These are phyloP conservation scores for Amanita muscaria DNA, from an alignment of 768 basidiomycete species.

Conservation along the genomic window DNA sequence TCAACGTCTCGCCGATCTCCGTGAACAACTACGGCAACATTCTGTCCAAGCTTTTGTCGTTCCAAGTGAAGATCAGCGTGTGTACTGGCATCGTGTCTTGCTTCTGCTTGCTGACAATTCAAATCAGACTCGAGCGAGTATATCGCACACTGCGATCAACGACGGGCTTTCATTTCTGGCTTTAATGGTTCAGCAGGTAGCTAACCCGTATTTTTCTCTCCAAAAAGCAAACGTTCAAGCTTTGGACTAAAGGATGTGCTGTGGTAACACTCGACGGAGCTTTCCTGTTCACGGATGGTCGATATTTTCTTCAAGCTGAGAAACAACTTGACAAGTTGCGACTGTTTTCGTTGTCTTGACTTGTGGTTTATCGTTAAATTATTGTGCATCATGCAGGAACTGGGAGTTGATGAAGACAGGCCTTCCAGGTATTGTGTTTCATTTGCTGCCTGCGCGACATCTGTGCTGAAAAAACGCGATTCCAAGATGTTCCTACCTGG, in stretches of 20 bases:
- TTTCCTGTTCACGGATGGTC: constrained; percentile 87
- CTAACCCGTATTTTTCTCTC: background rate
- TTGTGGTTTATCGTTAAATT: constrained; percentile 1
- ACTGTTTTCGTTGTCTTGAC: background rate
- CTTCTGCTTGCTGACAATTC: background rate
- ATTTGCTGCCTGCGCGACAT: background rate
- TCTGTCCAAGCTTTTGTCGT: constrained; percentile 70
- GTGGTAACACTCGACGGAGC: constrained; percentile 32
- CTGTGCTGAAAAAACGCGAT: background rate
- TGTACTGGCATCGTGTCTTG: constrained; percentile 20
- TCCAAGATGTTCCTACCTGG: constrained; percentile 79
- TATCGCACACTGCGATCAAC: constrained; percentile 72
- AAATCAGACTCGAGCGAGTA: constrained; percentile 80
- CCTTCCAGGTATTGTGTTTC: constrained; percentile 45
- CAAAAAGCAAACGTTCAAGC: no score
- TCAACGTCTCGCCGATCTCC: constrained; percentile 49
- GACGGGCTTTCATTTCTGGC: constrained; percentile 84
- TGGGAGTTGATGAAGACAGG: constrained; percentile 96
- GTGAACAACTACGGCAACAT: constrained; percentile 59
- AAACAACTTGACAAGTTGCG: constrained; percentile 79
- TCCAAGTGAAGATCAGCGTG: constrained; percentile 90
- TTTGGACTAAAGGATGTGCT: constrained; percentile 17
- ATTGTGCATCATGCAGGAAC: constrained; percentile 49
- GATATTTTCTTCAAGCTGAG: constrained; percentile 90
- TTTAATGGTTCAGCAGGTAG: constrained; percentile 91